Conservation (phyloP, 495 filamentous ascomycete genomes). For the Aspergillus carlsbadensis region DNA sequence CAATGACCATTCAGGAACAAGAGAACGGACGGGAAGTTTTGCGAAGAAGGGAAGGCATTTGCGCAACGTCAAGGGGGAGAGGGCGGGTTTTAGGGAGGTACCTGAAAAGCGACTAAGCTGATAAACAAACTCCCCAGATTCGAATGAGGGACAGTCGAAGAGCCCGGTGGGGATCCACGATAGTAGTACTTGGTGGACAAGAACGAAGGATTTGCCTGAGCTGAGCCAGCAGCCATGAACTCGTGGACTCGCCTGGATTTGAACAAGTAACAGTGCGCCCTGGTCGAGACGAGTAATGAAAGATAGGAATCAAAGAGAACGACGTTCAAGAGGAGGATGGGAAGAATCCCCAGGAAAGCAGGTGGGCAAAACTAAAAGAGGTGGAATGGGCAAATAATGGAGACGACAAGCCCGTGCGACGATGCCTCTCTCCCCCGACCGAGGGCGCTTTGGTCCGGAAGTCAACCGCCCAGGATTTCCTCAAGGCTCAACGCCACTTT, state of each 20-base stretch:
- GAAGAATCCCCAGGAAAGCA: constrained; percentile 12
- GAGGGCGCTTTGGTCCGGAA: neutral
- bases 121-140: constrained; percentile 11
- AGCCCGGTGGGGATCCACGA: constrained; percentile 4
- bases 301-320: constrained; percentile 8
- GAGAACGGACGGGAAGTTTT: constrained; percentile 8
- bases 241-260: neutral
- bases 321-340: constrained; percentile 9
- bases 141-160: neutral
- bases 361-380: constrained; percentile 6
- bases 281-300: neutral
- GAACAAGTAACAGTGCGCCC: neutral
- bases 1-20: constrained; percentile 24
- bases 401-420: neutral
- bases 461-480: neutral
- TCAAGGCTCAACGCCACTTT: neutral
- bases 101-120: constrained; percentile 16
- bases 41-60: constrained; percentile 14
- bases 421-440: constrained; percentile 5
- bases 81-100: constrained; percentile 13
- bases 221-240: constrained; percentile 17
- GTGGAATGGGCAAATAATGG: constrained; percentile 6
- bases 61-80: constrained; percentile 20
- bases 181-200: constrained; percentile 1
- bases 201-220: constrained; percentile 5